Evolutionary conservation across 345 rosid species (phyloP), one percentile per base, ranked within the genome.

Genomic region (Mallotus nudiflorus): DNA sequence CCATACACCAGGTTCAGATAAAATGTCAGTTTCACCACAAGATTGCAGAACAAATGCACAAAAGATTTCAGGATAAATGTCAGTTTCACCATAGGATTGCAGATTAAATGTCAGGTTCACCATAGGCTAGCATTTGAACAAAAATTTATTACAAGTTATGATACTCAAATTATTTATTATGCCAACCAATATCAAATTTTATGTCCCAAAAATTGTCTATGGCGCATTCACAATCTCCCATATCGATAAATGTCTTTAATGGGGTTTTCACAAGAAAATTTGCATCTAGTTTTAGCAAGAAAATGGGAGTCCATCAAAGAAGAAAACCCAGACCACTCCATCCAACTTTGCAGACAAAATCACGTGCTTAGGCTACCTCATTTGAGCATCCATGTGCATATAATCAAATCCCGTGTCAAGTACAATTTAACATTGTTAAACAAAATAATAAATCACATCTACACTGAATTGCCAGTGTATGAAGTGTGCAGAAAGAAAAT

Each of bases 341-440:
- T 28, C 40, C 29, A 65, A 16, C 53, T 28, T 16, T 22, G 19
- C n/a, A 11, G 19, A 7, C 29, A 31, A 42, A 33, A 5, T n/a
- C 64, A 11, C 20, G 28, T 55, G 33, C 20, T 16, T 45, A 67
- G 5, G 27, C 62, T 54, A 55, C 71, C 37, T 18, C 49, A 57
- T 9, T 67, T 67, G 27, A 29, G 24, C 39, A 54, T 13, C 6
- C 39, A 55, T 54, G 19, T 40, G 15, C 71, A 28, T 14, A 27
- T 24, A 55, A 42, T 55, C 70, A 53, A 22, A 53, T 11, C 2
- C 37, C 48, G 6, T 33, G 6, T 33, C 37, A 33, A 33, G 37
- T 6, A 33, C 37, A 37, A 60, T n/a, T 15, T 20, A 35, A 37
- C 42, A 19, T 31, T 16, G 6, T 48, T 48, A 15, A 10, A 52